Base-by-base conservation (phyloP, 345 rosid genomes). In the Hibiscus mutabilis region DNA sequence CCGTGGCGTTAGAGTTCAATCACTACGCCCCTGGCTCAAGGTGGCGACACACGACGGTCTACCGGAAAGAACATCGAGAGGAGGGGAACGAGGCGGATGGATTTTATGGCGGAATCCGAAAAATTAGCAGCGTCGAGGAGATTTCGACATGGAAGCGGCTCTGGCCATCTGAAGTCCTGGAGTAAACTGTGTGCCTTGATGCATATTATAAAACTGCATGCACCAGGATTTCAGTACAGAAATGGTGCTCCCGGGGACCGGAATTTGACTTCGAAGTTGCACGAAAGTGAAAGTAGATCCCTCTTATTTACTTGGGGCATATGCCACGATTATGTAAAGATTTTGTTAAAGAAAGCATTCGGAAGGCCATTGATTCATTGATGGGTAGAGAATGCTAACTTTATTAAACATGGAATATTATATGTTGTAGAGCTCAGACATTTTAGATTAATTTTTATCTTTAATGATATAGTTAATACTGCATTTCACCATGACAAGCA, bases 31-130 rank as follows among this genome's bases (percentile, higher is more conserved):
- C 75, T 0, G 91, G 91, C 19, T 88, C 96, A 0, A 82, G 90
- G 76, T 94, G 98, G 98, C 86, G 97, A 73, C 76, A 74, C 47
- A 83, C 85, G 1, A 78, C 60, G 19, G 70, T 94, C 19, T 77
- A 78, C 73, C 71, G 91, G 76, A 89, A 80, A 77, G 91, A 87
- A 24, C 96, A 88, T 70, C 73, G 80, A 64, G 98, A 94, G 77
- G 90, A 84, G 79, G 97, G 98, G 19, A 84, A 85, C 37, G 97
- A 88, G 78, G 96, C 82, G 3, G 91, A 88, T 25, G 98, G 98
- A 2, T 94, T 89, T 71, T 94, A 93, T 51, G 98, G 96, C 33
- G 98, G 98, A 66, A 85, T 93, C 70, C 70, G 94, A 72, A 89
- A 88, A 85, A 79, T 49, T 16, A 49, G 55, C 55, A 49, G 55